These are phyloP conservation scores for Phellinidium pouzarii DNA, from an alignment of 1,284 basidiomycete genomes.

Conservation along the genomic window DNA sequence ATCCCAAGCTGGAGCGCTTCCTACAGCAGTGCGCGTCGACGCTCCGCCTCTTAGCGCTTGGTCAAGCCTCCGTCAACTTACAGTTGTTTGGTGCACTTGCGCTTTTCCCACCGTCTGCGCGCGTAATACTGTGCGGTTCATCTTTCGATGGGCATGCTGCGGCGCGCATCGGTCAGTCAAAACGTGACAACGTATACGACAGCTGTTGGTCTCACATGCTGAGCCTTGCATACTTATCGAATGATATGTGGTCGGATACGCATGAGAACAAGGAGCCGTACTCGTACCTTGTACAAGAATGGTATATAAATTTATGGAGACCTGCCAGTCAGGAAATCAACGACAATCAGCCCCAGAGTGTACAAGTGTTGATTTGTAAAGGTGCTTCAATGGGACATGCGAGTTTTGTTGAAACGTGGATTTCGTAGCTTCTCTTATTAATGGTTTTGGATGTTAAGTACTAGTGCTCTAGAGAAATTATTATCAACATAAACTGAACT, in stretches of 20 bases:
- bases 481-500: no score
- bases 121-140: conserved; percentile 3
- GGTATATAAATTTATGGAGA: neutral
- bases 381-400: neutral
- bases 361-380: conserved; percentile 8
- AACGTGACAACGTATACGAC: neutral
- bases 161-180: neutral
- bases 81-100: conserved; percentile 4
- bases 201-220: neutral
- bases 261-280: neutral
- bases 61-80: conserved; percentile 2
- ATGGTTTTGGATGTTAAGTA: neutral
- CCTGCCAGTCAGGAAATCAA: neutral
- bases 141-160: conserved; percentile 13
- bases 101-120: neutral
- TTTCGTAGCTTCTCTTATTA: neutral
- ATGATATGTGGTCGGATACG: conserved; percentile 9
- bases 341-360: neutral
- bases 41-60: conserved; percentile 2
- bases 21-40: conserved; percentile 5
- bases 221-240: conserved; percentile 8
- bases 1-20: neutral
- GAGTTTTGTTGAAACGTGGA: conserved; percentile 1
- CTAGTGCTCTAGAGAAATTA: no score
- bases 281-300: conserved; percentile 1